Conservation (phyloP, 2,329 filamentous ascomycete species). For the Aspergillus pseudotamarii region DNA sequence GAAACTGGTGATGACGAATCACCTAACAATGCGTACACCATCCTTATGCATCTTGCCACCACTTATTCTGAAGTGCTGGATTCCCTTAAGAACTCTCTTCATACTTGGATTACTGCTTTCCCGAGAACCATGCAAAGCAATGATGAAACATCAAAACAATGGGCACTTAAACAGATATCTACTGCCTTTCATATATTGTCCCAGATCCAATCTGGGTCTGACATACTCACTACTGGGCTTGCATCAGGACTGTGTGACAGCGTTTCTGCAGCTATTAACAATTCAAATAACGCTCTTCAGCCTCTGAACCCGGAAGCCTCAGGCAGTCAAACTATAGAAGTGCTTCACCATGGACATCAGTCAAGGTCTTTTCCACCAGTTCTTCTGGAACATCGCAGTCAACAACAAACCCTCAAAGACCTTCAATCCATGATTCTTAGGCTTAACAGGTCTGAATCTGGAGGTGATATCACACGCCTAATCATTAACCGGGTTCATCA, state of each 20-base stretch:
- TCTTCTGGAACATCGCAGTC: constrained; percentile 66
- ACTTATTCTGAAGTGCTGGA: constrained; percentile 66
- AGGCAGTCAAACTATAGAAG: constrained; percentile 29
- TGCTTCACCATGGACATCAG: constrained; percentile 24
- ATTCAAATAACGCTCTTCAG: constrained; percentile 32
- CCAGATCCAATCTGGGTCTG: constrained; percentile 56
- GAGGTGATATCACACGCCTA: constrained; percentile 59
- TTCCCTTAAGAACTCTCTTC: constrained; percentile 69
- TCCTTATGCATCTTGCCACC: constrained; percentile 63
- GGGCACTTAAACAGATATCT: constrained; percentile 74
- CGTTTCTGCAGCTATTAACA: constrained; percentile 55
- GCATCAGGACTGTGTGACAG: constrained; percentile 72
- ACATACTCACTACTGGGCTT: constrained; percentile 32
- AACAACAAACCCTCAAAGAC: constrained; percentile 64
- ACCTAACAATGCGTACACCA: constrained; percentile 37
- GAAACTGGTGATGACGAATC: constrained; percentile 51
- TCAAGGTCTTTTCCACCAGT: constrained; percentile 60
- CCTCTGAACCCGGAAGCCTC: constrained; percentile 26
- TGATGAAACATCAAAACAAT: constrained; percentile 76
- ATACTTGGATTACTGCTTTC: constrained; percentile 80
- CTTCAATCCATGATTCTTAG: constrained; percentile 64
- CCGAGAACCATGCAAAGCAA: constrained; percentile 80
- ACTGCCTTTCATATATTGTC: constrained; percentile 70
- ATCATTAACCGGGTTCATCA: constrained; percentile 67
- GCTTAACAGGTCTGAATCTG: constrained; percentile 50